Evolutionary conservation across 495 filamentous ascomycete species (phyloP).

Genomic region (Penicillium canescens): DNA sequence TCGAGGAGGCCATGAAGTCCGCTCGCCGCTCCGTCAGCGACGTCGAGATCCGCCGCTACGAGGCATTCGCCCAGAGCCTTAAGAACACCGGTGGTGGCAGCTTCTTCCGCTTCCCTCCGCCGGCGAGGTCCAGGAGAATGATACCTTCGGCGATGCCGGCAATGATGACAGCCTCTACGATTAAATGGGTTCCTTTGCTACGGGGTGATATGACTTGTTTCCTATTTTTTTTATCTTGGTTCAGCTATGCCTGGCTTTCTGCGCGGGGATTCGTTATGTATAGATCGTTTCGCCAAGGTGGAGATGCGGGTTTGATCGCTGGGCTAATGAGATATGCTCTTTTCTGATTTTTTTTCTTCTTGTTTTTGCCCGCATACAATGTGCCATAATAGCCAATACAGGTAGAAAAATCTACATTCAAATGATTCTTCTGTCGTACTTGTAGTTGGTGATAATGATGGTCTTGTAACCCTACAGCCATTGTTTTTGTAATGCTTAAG

Average conservation of each 20-base stretch:
- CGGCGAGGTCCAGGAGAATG: constrained; percentile 58
- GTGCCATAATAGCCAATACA: constrained; percentile 32
- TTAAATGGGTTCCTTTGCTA: constrained; percentile 36
- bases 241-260: constrained; percentile 13
- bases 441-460: too few relatives aligned
- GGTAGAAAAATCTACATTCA: constrained; percentile 21
- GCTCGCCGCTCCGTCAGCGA: constrained; percentile 92
- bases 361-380: constrained; percentile 24
- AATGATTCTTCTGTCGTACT: constrained; percentile 2
- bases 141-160: constrained; percentile 78
- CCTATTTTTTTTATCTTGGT: constrained; percentile 17
- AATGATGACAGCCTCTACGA: constrained; percentile 88
- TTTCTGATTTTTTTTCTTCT: constrained; percentile 9
- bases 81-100: constrained; percentile 93
- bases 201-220: constrained; percentile 12
- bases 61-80: constrained; percentile 98
- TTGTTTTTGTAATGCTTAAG: too few relatives aligned
- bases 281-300: constrained; percentile 22
- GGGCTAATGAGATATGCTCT: constrained; percentile 10
- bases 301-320: constrained; percentile 15
- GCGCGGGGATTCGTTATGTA: constrained; percentile 15
- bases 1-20: constrained; percentile 96
- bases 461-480: too few relatives aligned
- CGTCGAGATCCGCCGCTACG: constrained; percentile 95
- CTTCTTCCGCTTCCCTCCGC: constrained; percentile 92